Conservation (phyloP, 257 asterid species). For the Nicotiana obtusifolia region DNA sequence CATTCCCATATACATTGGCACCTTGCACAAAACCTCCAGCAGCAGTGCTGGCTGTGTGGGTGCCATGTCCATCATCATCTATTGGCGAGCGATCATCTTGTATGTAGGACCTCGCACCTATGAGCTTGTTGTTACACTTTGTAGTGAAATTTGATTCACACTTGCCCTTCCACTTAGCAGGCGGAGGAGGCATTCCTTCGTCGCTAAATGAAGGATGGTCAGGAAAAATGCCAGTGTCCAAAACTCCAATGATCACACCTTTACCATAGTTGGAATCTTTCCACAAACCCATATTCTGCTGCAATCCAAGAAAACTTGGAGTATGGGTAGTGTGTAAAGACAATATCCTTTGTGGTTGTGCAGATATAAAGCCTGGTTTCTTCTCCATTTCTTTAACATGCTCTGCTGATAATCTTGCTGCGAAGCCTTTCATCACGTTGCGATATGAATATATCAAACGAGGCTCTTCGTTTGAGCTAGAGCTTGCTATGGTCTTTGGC, state of each 20-base stretch:
- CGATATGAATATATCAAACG: not conserved
- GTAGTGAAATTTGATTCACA: not conserved
- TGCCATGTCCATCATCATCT: not conserved
- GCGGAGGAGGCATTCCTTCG: not conserved
- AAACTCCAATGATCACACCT: constrained; percentile 2
- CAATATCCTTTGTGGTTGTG: not conserved
- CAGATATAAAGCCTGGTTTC: not conserved
- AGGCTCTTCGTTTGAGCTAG: not conserved
- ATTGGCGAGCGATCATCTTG: not conserved
- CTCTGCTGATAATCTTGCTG: not conserved
- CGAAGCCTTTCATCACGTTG: not conserved
- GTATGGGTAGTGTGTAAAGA: not conserved
- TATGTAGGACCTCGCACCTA: not conserved
- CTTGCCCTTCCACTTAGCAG: constrained; percentile 4
- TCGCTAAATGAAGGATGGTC: not conserved
- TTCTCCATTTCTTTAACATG: not conserved
- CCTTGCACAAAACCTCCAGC: too few species aligned
- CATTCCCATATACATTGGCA: too few species aligned
- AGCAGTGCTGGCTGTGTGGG: not conserved
- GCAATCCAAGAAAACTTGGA: constrained; percentile 7
- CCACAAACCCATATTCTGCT: not conserved
- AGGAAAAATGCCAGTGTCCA: not conserved
- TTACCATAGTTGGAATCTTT: not conserved
- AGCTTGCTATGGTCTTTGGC: not conserved
- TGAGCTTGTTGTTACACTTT: constrained; percentile 7